A percentile compares a stretch with the other conserved stretches of the same genome.
Conservation (phyloP, 805 yeast species). For the Metschnikowia aberdeeniae region DNA sequence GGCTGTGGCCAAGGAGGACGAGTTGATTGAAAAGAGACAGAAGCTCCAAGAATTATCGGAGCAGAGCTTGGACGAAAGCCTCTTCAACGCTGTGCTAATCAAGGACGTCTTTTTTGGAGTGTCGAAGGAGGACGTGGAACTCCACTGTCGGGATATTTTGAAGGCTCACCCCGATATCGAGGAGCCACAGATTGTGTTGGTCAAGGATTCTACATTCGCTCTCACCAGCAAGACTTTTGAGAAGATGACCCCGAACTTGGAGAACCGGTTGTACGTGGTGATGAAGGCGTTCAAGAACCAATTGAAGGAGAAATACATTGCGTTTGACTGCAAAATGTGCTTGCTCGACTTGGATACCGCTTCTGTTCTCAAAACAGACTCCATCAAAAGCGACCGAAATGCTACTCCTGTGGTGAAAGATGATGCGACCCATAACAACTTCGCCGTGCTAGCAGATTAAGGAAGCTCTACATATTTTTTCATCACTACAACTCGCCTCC, state of each 20-base stretch:
- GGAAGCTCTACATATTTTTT: background rate
- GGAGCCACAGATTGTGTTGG: constrained; percentile 36
- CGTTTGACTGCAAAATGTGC: constrained; percentile 47
- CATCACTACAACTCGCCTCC: too few species aligned
- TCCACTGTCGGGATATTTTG: constrained; percentile 21
- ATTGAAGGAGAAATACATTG: constrained; percentile 40
- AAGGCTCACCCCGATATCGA: constrained; percentile 20
- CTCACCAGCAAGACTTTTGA: constrained; percentile 34
- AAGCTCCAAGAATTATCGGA: constrained; percentile 21
- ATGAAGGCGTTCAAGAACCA: constrained; percentile 30
- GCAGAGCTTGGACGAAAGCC: constrained; percentile 25
- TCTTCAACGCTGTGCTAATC: constrained; percentile 53
- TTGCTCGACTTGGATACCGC: constrained; percentile 32
- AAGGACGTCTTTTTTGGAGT: constrained; percentile 52
- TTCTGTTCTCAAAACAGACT: constrained; percentile 16
- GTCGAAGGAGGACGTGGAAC: constrained; percentile 42
- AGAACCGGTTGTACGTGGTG: constrained; percentile 40
- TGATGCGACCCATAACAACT: constrained; percentile 3
- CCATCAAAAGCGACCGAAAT: background rate
- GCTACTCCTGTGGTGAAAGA: background rate
- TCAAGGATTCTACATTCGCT: constrained; percentile 39
- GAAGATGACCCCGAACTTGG: constrained; percentile 34
- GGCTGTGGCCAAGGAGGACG: constrained; percentile 26
- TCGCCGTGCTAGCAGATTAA: constrained; percentile 8
- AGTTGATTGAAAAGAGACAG: constrained; percentile 20